Evolutionary conservation across 2,329 filamentous ascomycete genomes (phyloP), one percentile per base, ranked within the genome.

Genomic region (Xylariaceae sp.): DNA sequence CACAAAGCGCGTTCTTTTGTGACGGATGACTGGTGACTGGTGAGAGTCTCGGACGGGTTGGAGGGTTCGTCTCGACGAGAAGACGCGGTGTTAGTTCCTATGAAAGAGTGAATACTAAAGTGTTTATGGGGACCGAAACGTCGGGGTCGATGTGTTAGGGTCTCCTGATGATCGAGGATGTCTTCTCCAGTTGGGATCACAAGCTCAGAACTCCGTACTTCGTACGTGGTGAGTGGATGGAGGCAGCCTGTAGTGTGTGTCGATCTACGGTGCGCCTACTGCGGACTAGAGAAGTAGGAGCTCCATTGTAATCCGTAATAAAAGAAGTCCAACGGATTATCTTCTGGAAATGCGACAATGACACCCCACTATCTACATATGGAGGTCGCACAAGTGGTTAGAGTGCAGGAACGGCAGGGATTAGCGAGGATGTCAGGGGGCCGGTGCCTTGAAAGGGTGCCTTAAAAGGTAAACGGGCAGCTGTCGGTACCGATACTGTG

Each of bases 1-100:
- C 50, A 66, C 50, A 66, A 66, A 62, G 65, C 52, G 59, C 62
- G 66, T 69, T 66, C 62, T 68, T 58, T 52, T 39, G 23, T 30
- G 23, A 30, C 23, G 23, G 23, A 30, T 30, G 23, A 30, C 23
- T 48, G 45, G 67, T 65, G 62, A 68, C 58, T 50, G 39, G 52
- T 47, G 45, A 51, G 37, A 34, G 42, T 55, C 51, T 55, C 35
- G 47, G 49, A 57, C 54, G 62, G 49, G 60, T 55, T 39, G 45
- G 42, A 35, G 2, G 11, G 30, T 42, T 59, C 49, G 53, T 57
- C 56, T 55, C 62, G 63, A 37, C 53, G 50, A 49, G 39, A 23
- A 59, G 23, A 51, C 23, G 54, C 44, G 51, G 13, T 45, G 39
- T 17, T 9, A 23, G 17, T 30, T 56, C 23, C 23, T 35, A 42